A percentile compares a stretch with the other conserved stretches of the same genome.
phyloP scores from a whole-genome alignment of 805 yeast species.

The Scheffersomyces stipitis region DNA sequence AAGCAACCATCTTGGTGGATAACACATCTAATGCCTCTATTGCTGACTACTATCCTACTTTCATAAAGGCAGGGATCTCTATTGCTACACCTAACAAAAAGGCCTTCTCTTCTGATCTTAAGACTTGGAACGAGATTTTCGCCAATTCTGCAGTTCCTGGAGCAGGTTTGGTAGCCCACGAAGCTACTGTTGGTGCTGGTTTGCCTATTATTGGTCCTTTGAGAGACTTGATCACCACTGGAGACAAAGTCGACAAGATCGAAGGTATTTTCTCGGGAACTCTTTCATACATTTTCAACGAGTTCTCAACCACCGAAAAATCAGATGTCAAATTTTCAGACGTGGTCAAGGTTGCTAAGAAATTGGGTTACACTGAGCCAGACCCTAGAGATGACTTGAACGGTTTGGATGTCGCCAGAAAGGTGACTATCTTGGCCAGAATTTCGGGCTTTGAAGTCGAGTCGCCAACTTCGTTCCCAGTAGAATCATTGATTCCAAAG shows the following conservation, averaged over 20 bases:
- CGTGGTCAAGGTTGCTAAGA: slow-evolving; percentile 83
- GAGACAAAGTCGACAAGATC: slow-evolving; percentile 86
- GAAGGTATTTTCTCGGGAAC: slow-evolving; percentile 98
- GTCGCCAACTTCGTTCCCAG: slow-evolving; percentile 90
- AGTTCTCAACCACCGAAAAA: slow-evolving; percentile 71
- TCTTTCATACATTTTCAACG: slow-evolving; percentile 91
- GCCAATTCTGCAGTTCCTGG: slow-evolving; percentile 48
- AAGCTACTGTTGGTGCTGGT: slow-evolving; percentile 99
- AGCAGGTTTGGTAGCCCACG: slow-evolving; percentile 86
- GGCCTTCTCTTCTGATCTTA: slow-evolving; percentile 81
- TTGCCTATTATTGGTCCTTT: slow-evolving; percentile 89
- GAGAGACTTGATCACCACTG: slow-evolving; percentile 86
- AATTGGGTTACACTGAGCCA: slow-evolving; percentile 96
- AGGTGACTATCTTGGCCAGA: slow-evolving; percentile 94
- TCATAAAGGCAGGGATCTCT: slow-evolving; percentile 77
- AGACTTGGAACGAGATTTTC: slow-evolving; percentile 77
- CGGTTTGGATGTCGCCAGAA: slow-evolving; percentile 98
- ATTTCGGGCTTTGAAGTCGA: slow-evolving; percentile 82
- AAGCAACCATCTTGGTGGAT: slow-evolving; percentile 84
- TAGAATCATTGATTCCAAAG: slow-evolving; percentile 88
- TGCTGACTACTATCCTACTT: slow-evolving; percentile 74
- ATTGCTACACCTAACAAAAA: slow-evolving; percentile 98
- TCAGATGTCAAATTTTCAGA: slow-evolving; percentile 77
- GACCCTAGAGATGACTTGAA: slow-evolving; percentile 99
- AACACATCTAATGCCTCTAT: slow-evolving; percentile 85